phyloP scores from a whole-genome alignment of 306 rosid genomes.

The Casuarina cunninghamiana region DNA sequence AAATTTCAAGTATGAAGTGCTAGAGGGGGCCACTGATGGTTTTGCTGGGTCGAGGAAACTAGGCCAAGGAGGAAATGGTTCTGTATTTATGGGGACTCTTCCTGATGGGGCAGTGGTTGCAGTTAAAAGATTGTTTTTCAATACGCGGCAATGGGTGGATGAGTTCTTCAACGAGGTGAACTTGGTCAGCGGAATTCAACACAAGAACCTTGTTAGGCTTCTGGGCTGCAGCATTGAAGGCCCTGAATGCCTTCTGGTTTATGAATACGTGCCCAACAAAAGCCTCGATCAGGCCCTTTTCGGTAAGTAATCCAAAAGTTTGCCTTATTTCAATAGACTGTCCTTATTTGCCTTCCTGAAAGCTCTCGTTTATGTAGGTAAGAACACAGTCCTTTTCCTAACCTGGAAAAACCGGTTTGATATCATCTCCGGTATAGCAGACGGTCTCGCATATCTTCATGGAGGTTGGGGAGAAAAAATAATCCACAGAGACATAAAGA shows the following conservation, averaged over 20 bases:
- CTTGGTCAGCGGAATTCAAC: slow-evolving; percentile 50
- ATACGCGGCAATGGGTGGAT: slow-evolving; percentile 57
- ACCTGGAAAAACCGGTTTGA: slow-evolving; percentile 58
- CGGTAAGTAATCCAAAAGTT: slow-evolving; percentile 27
- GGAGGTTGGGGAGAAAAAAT: slow-evolving; percentile 57
- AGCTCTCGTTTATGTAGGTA: slow-evolving; percentile 25
- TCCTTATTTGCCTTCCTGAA: not conserved
- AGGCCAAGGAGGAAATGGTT: slow-evolving; percentile 56
- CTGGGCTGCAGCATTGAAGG: slow-evolving; percentile 78
- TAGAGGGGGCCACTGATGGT: slow-evolving; percentile 46
- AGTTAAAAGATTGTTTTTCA: slow-evolving; percentile 59
- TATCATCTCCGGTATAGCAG: slow-evolving; percentile 62
- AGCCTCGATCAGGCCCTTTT: slow-evolving; percentile 63
- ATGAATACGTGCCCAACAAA: slow-evolving; percentile 57
- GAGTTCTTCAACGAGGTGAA: slow-evolving; percentile 64
- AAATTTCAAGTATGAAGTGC: slow-evolving; percentile 54
- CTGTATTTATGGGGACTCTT: slow-evolving; percentile 60
- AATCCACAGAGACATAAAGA: slow-evolving; percentile 68
- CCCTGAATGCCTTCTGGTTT: slow-evolving; percentile 70
- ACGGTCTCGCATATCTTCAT: slow-evolving; percentile 72
- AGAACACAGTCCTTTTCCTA: slow-evolving; percentile 30
- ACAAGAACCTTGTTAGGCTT: slow-evolving; percentile 61
- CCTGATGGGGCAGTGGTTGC: slow-evolving; percentile 54
- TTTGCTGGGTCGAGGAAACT: slow-evolving; percentile 45
- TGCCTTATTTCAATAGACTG: not conserved